Evolutionary conservation across 495 filamentous ascomycete species (phyloP).

Genomic region (Neurospora sp.): DNA sequence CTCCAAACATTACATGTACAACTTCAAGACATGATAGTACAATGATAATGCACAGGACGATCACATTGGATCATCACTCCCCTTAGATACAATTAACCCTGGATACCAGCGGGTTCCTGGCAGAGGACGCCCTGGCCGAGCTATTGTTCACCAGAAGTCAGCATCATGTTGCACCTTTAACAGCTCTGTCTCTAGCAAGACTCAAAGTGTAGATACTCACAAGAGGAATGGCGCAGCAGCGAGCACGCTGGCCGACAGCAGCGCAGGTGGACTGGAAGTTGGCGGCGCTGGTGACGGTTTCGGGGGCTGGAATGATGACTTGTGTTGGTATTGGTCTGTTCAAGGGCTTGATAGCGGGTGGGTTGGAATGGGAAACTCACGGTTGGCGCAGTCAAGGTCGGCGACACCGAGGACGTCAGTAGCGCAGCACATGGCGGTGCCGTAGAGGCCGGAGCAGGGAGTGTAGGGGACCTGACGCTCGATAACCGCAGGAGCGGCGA

Average conservation of each 20-base stretch:
- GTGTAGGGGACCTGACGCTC: constrained; percentile 26
- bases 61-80: background rate
- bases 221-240: constrained; percentile 34
- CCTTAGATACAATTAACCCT: constrained; percentile 7
- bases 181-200: background rate
- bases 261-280: constrained; percentile 27
- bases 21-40: background rate
- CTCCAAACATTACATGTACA: background rate
- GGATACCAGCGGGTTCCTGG: constrained; percentile 22
- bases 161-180: background rate
- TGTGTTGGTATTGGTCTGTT: constrained; percentile 2
- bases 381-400: constrained; percentile 33
- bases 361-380: too few relatives aligned
- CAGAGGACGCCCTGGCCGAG: constrained; percentile 31
- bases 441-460: constrained; percentile 32
- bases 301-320: constrained; percentile 10
- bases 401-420: constrained; percentile 34
- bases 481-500: constrained; percentile 17
- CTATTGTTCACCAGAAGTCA: background rate
- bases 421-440: constrained; percentile 32
- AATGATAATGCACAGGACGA: background rate
- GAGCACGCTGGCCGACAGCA: constrained; percentile 32
- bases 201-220: constrained; percentile 7
- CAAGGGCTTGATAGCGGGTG: too few relatives aligned
- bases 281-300: constrained; percentile 14